Evolutionary conservation across 176 grass and related monocot species (phyloP).

Genomic region (Oryza coarctata): DNA sequence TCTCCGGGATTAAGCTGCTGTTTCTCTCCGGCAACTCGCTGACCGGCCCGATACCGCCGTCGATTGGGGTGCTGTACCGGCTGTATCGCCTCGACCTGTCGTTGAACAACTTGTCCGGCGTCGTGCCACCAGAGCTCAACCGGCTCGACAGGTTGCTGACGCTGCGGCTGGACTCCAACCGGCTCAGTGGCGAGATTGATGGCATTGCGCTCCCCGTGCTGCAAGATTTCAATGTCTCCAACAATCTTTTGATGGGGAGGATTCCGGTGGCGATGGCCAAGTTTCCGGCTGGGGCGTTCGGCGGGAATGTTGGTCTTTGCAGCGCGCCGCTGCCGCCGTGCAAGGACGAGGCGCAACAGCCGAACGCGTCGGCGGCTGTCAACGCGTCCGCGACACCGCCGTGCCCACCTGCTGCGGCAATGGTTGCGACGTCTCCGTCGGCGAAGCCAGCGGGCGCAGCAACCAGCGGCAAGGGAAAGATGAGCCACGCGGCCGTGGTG

Average conservation of each 20-base stretch:
- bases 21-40: constrained; percentile 75
- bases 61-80: constrained; percentile 46
- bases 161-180: constrained; percentile 74
- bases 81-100: constrained; percentile 87
- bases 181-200: constrained; percentile 52
- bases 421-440: constrained; percentile 52
- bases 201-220: constrained; percentile 55
- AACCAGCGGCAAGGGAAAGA: constrained; percentile 32
- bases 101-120: constrained; percentile 67
- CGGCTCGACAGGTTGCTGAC: constrained; percentile 64
- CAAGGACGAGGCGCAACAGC: constrained; percentile 25
- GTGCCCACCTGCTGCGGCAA: constrained; percentile 45
- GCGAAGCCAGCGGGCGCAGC: constrained; percentile 43
- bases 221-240: constrained; percentile 75
- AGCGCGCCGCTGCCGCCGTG: constrained; percentile 62
- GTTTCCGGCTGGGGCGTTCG: constrained; percentile 51
- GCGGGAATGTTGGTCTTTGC: constrained; percentile 59
- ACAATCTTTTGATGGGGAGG: constrained; percentile 59
- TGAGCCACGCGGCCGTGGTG: constrained; percentile 68
- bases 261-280: constrained; percentile 51
- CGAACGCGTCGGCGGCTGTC: constrained; percentile 29
- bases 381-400: constrained; percentile 28
- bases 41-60: constrained; percentile 57
- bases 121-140: constrained; percentile 53
- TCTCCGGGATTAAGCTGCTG: constrained; percentile 69